Base-by-base conservation (phyloP, 306 rosid genomes). In the Morella rubra region DNA sequence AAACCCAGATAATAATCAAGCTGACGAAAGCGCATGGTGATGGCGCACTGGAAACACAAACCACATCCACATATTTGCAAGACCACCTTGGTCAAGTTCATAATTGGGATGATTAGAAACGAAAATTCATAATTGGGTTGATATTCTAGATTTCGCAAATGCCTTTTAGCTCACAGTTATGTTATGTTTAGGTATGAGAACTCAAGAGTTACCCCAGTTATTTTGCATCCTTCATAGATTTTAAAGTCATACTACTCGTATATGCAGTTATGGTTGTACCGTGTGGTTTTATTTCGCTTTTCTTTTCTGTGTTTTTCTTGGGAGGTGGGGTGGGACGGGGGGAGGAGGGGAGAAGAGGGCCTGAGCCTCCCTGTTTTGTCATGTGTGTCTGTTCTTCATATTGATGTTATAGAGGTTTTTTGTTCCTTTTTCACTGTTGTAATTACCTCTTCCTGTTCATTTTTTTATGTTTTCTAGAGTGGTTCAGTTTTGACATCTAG, bases 101-200 rank as follows among this genome's bases (percentile, higher is more conserved):
- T 4, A 11, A 47, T 24, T 24, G 27, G 27, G 27, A 24, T 24
- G 27, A 24, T 24, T 24, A 24, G 27, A 24, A 24, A 24, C 27
- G 27, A 24, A 24, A 24, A 24, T 24, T 24, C 27, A 24, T n/a
- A n/a, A 24, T 24, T 24, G 27, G 27, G 27, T 24, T 24, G 27
- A 24, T 24, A 24, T 0, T 24, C 27, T 24, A 24, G 27, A 24
- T 24, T 24, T 24, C 27, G 27, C 27, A 24, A 24, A 24, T 24
- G 27, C 27, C 27, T 24, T 24, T 1, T 24, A 24, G 27, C 27
- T 24, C 27, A 0, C 27, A 24, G 27, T 24, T 24, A 24, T 75
- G 92, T 95, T 88, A 95, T 95, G 99, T 90, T 81, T 84, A 95
- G 99, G 99, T 95, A 86, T 74, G 78, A 70, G 77, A 72, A 66